Conservation (phyloP, 2,329 filamentous ascomycete species). For the Endoconidiophora polonica region DNA sequence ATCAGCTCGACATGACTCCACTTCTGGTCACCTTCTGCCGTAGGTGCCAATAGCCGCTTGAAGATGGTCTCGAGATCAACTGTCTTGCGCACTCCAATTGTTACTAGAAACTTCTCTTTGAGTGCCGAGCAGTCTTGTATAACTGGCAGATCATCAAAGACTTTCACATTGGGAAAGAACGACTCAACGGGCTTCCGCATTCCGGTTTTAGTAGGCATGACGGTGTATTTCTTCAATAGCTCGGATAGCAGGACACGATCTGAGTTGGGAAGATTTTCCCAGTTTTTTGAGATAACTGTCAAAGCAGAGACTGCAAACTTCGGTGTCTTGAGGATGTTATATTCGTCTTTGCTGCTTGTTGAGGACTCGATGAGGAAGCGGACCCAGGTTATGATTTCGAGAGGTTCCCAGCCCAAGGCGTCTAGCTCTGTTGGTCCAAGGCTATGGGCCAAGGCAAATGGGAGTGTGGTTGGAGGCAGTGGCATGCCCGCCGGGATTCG, state of each 20-base stretch:
- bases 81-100: conserved; percentile 84
- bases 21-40: conserved; percentile 37
- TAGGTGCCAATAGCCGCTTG: conserved; percentile 54
- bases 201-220: conserved; percentile 80
- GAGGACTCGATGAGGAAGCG: conserved; percentile 58
- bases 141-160: conserved; percentile 85
- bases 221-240: conserved; percentile 48
- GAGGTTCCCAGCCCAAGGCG: conserved; percentile 68
- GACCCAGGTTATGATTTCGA: conserved; percentile 77
- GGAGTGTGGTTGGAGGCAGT: conserved; percentile 64
- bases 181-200: conserved; percentile 76
- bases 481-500: conserved; percentile 71
- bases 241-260: conserved; percentile 8
- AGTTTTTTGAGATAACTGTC: conserved; percentile 69
- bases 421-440: conserved; percentile 53
- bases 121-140: conserved; percentile 60
- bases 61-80: conserved; percentile 92
- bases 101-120: conserved; percentile 76
- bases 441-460: conserved; percentile 62
- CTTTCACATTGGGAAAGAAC: conserved; percentile 83
- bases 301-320: conserved; percentile 65
- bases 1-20: conserved; percentile 94
- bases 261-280: conserved; percentile 37
- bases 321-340: conserved; percentile 54
- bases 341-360: conserved; percentile 39